Base-by-base conservation (phyloP, 148 eudicot species). In the Fallopia convolvulus region DNA sequence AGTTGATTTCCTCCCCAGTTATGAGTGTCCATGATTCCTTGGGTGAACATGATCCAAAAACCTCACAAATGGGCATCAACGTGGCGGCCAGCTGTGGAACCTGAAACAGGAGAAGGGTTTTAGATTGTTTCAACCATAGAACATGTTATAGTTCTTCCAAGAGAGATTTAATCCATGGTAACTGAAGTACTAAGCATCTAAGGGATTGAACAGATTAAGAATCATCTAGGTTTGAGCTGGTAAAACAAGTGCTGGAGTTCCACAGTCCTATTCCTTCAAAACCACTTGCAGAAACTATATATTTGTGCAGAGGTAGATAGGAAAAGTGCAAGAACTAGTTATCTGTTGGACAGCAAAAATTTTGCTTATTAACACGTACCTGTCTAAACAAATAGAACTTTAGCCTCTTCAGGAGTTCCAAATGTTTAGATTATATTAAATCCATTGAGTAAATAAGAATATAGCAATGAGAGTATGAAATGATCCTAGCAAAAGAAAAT, bases 11-110 rank as follows among this genome's bases (percentile, higher is more conserved):
- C 79, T 88, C 97, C 77, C 93, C 97, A 58, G 92, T 86, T 49
- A 84, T 40, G 47, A 85, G 86, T 73, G 84, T 86, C 94, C 97
- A 91, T 23, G 91, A 82, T 46, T 83, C 84, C 80, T 79, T 90
- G 36, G 93, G 92, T 78, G 91, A 79, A 80, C 91, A 91, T 75
- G 97, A 93, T 77, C 99, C 99, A 83, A 95, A 95, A 48, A 82
- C 89, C 86, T 95, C 99, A 79, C 99, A 95, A 75, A 95, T 87
- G 68, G 97, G 94, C 94, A 95, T 95, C 88, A 95, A 86, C 75
- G 88, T 87, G 65, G 89, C 99, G 12, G 97, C 99, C 87, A 95
- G 97, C 79, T 90, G 97, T 55, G 99, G 99, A 80, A 91, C 90
- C 99, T 95, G 88, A 68, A 68, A 32, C n/a, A 53, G 70, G 61